Conservation (phyloP, 305 asterid species). For the Fraxinus sp. region DNA sequence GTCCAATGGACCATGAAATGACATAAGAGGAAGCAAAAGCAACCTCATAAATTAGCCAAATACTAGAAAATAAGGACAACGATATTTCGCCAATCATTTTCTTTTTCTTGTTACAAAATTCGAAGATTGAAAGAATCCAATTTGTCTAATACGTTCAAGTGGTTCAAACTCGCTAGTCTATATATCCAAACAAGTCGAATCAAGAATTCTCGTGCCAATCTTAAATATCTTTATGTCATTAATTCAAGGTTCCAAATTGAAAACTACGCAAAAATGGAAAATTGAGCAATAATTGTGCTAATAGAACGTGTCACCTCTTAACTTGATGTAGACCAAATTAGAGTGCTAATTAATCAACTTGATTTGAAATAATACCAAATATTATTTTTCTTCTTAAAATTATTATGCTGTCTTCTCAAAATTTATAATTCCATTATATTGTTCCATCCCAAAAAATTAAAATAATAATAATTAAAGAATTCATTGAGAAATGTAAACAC, state of each 20-base stretch:
- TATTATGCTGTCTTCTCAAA: background rate
- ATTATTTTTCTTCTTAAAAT: background rate
- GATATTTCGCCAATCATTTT: background rate
- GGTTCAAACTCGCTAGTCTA: background rate
- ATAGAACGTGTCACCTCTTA: background rate
- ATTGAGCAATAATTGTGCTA: background rate
- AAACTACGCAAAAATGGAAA: background rate
- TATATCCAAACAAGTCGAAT: background rate
- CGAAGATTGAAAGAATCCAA: background rate
- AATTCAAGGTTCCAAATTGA: background rate
- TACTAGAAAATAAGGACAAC: background rate
- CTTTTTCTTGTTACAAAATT: background rate
- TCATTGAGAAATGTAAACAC: background rate
- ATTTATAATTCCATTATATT: slow-evolving; percentile 1
- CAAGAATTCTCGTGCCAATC: background rate
- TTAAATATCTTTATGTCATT: background rate
- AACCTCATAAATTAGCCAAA: background rate
- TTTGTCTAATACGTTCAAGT: background rate
- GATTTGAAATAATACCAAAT: slow-evolving; percentile 11
- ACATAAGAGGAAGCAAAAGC: background rate
- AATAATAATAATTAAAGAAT: background rate
- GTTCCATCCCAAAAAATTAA: background rate
- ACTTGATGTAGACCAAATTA: background rate
- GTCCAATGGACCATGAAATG: background rate
- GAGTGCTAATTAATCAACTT: background rate